Evolutionary conservation across 345 rosid species (phyloP).

Genomic region (Sisymbrium altissimum): DNA sequence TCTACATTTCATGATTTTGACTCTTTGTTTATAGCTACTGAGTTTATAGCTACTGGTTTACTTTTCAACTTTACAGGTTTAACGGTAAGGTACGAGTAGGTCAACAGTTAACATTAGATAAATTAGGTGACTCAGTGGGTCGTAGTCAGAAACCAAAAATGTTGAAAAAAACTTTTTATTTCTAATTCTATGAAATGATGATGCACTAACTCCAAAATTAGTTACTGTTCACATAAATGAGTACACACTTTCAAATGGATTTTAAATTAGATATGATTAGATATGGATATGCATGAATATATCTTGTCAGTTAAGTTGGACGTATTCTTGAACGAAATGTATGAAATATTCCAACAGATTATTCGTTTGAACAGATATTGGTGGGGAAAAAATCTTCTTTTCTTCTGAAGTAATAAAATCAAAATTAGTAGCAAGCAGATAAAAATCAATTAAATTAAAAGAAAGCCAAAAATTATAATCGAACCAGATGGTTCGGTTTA

Average conservation of each 20-base stretch:
- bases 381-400: neutral
- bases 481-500: neutral
- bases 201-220: slow-evolving; percentile 10
- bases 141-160: slow-evolving; percentile 6
- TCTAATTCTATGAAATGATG: neutral
- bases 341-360: slow-evolving; percentile 2
- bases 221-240: neutral
- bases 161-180: neutral
- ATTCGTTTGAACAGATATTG: slow-evolving; percentile 11
- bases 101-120: slow-evolving; percentile 6
- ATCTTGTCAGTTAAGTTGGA: slow-evolving; percentile 12
- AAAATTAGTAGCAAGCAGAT: neutral
- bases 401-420: neutral
- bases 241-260: neutral
- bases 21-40: neutral
- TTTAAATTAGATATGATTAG: neutral
- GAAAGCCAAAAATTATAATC: neutral
- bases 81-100: slow-evolving; percentile 3
- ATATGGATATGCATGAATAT: slow-evolving; percentile 18
- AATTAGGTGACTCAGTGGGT: slow-evolving; percentile 10
- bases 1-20: neutral
- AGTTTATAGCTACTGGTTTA: slow-evolving; percentile 1
- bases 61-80: slow-evolving; percentile 25
- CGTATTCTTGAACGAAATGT: neutral
- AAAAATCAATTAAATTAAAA: neutral